A percentile compares a stretch with the other conserved stretches of the same genome.
Conservation (phyloP, 2,329 filamentous ascomycete genomes). For the Talaromyces sp. region DNA sequence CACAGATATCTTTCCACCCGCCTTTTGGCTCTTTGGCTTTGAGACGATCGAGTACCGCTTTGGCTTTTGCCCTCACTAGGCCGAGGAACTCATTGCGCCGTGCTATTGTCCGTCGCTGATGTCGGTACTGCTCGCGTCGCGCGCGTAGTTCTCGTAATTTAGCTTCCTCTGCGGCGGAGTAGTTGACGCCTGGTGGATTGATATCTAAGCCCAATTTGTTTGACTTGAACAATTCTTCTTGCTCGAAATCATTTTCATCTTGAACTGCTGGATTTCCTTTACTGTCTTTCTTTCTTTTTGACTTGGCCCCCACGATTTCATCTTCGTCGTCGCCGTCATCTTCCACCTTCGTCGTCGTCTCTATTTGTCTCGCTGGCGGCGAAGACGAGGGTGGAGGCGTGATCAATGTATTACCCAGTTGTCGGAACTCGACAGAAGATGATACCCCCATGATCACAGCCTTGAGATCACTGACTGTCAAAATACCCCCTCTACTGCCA, state of each 20-base stretch:
- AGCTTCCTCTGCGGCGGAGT: constrained; percentile 38
- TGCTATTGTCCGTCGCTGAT: constrained; percentile 40
- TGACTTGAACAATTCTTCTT: constrained; percentile 15
- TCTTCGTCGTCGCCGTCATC: constrained; percentile 11
- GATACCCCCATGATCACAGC: constrained; percentile 36
- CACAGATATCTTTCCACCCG: constrained; percentile 49
- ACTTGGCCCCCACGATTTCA: background rate
- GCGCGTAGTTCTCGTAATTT: constrained; percentile 38
- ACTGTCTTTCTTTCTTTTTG: background rate
- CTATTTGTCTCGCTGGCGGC: constrained; percentile 1
- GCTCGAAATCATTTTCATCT: background rate
- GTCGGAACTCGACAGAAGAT: constrained; percentile 42
- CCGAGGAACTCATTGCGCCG: constrained; percentile 43
- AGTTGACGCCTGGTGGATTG: constrained; percentile 29
- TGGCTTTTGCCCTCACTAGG: constrained; percentile 42
- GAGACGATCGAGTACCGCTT: constrained; percentile 42
- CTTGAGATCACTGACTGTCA: constrained; percentile 43
- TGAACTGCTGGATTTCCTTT: background rate
- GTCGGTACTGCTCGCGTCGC: constrained; percentile 32
- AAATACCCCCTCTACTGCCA: constrained; percentile 43
- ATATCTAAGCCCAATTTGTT: constrained; percentile 30
- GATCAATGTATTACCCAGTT: constrained; percentile 39
- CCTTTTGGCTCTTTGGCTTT: constrained; percentile 45
- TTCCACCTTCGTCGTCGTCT: background rate
- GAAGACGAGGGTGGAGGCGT: constrained; percentile 26